Conservation (phyloP, 1,139 yeast species). For the Suhomyces wounanorum region DNA sequence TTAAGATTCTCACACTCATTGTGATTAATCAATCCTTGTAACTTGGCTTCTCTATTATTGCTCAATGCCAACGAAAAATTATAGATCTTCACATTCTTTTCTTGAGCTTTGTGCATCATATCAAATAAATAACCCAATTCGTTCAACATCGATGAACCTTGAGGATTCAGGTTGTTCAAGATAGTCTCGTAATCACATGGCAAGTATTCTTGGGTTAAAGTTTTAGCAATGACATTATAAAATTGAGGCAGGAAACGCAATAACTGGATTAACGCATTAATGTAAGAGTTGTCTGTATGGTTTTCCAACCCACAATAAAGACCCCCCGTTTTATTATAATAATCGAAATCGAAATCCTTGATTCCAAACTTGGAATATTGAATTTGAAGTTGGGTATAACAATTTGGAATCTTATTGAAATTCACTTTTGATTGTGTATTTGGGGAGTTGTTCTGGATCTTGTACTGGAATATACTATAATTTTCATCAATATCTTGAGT, state of each 20-base stretch:
- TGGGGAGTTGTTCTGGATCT: slow-evolving; percentile 7
- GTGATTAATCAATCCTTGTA: slow-evolving; percentile 53
- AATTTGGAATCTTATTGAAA: slow-evolving; percentile 53
- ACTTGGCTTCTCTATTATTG: slow-evolving; percentile 46
- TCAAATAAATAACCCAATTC: slow-evolving; percentile 90
- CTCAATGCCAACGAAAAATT: slow-evolving; percentile 61
- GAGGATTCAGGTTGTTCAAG: slow-evolving; percentile 31
- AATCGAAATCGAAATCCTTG: slow-evolving; percentile 88
- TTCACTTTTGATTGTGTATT: slow-evolving; percentile 7
- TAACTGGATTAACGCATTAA: slow-evolving; percentile 80
- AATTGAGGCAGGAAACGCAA: slow-evolving; percentile 76
- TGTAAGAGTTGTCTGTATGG: slow-evolving; percentile 77
- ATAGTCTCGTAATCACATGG: slow-evolving; percentile 41
- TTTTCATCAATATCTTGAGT: slow-evolving; percentile 17
- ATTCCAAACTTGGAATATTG: slow-evolving; percentile 90
- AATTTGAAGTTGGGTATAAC: slow-evolving; percentile 74
- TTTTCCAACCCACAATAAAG: slow-evolving; percentile 83
- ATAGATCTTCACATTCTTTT: slow-evolving; percentile 68
- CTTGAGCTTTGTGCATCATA: slow-evolving; percentile 83
- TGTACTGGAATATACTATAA: slow-evolving; percentile 34
- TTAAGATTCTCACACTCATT: slow-evolving; percentile 45
- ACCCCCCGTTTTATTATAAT: slow-evolving; percentile 66
- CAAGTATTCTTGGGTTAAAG: slow-evolving; percentile 60
- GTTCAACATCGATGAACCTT: slow-evolving; percentile 60
- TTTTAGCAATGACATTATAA: slow-evolving; percentile 61